These are phyloP conservation scores for Oryza coarctata DNA, from an alignment of 176 grass and related monocot species.

Conservation along the genomic window DNA sequence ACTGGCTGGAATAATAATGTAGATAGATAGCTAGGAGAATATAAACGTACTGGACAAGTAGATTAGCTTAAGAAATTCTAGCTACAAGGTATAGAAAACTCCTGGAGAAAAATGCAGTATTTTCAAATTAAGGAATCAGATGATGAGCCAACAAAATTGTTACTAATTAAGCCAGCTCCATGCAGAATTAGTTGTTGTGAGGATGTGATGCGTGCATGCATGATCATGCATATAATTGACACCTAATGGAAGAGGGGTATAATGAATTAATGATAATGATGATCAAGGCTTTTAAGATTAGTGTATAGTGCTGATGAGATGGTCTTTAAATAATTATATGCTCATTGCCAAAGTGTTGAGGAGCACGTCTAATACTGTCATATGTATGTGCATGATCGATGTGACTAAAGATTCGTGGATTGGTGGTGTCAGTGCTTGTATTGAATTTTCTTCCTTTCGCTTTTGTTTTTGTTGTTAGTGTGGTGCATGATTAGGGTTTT, in stretches of 20 bases:
- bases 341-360: slow-evolving; percentile 23
- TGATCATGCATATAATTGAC: slow-evolving; percentile 40
- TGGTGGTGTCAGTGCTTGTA: slow-evolving; percentile 2
- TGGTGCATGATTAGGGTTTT: slow-evolving; percentile 39
- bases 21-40: not conserved
- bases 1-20: slow-evolving; percentile 18
- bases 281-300: not conserved
- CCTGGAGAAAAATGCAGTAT: slow-evolving; percentile 10
- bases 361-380: slow-evolving; percentile 34
- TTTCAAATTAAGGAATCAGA: slow-evolving; percentile 25
- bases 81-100: not conserved
- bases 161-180: not conserved
- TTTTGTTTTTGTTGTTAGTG: slow-evolving; percentile 45
- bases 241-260: slow-evolving; percentile 27
- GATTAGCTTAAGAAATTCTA: not conserved
- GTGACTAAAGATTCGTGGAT: slow-evolving; percentile 26
- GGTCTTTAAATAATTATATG: slow-evolving; percentile 54
- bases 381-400: slow-evolving; percentile 28
- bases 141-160: slow-evolving; percentile 21
- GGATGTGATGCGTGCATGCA: slow-evolving; percentile 31
- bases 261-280: slow-evolving; percentile 13
- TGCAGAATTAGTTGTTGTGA: slow-evolving; percentile 31
- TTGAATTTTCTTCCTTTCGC: not conserved
- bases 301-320: not conserved
- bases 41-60: not conserved